phyloP scores from a whole-genome alignment of 1,284 basidiomycete species.

The Amylostereum areolatum region DNA sequence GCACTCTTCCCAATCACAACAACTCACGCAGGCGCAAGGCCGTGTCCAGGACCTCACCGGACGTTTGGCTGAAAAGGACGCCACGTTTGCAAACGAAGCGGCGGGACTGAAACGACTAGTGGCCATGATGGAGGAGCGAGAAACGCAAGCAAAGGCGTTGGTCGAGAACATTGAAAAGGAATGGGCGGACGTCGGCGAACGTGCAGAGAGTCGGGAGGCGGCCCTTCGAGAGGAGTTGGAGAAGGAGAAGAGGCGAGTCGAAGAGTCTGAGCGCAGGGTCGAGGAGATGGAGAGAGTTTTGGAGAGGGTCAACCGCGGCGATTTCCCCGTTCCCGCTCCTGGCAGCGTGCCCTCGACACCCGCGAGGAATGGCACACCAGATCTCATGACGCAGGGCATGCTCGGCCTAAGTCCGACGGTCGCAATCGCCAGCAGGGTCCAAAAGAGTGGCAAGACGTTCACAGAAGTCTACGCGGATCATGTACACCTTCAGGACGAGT shows the following conservation, averaged over 20 bases:
- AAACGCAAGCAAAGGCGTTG: slow-evolving; percentile 71
- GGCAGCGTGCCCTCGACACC: slow-evolving; percentile 35
- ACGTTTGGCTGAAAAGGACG: slow-evolving; percentile 75
- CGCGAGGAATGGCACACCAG: slow-evolving; percentile 34
- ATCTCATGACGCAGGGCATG: slow-evolving; percentile 44
- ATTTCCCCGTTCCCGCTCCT: slow-evolving; percentile 53
- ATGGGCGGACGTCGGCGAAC: slow-evolving; percentile 67
- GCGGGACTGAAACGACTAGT: slow-evolving; percentile 67
- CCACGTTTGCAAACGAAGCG: slow-evolving; percentile 70
- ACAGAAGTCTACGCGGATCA: slow-evolving; percentile 90
- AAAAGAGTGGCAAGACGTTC: slow-evolving; percentile 78
- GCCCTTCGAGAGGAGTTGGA: slow-evolving; percentile 62
- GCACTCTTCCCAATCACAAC: slow-evolving; percentile 58
- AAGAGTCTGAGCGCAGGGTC: slow-evolving; percentile 54
- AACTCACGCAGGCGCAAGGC: slow-evolving; percentile 65
- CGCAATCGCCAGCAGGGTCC: slow-evolving; percentile 73
- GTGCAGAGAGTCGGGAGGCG: slow-evolving; percentile 61
- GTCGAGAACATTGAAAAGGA: slow-evolving; percentile 75
- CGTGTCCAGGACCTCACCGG: slow-evolving; percentile 67
- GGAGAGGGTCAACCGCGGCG: slow-evolving; percentile 60
- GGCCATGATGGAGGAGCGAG: slow-evolving; percentile 77
- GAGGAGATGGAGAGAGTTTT: slow-evolving; percentile 60
- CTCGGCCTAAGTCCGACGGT: slow-evolving; percentile 78
- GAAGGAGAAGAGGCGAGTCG: slow-evolving; percentile 51
- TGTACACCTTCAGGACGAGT: slow-evolving; percentile 79